Evolutionary conservation across 106 monocot species (phyloP), one percentile per base, ranked within the genome.

Genomic region (Xerophyta viscosa): DNA sequence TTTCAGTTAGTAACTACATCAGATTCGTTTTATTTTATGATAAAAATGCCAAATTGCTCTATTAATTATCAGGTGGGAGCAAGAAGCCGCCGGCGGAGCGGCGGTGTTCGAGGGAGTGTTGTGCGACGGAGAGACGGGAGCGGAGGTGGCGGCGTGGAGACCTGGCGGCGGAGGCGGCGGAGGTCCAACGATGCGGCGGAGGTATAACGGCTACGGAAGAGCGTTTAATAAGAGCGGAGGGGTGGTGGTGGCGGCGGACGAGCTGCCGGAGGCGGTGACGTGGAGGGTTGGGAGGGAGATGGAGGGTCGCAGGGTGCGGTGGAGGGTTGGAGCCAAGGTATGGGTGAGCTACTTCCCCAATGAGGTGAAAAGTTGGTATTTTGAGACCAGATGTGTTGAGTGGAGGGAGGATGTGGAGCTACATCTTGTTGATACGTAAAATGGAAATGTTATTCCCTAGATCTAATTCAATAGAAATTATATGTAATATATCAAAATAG

Each of bases 271-370:
- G 56, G 60, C 56, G 64, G 70, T 82, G 72, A 70, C 66, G 8
- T 92, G 91, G 91, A 67, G 91, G 15, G 70, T 82, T 27, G 81
- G 82, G 61, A 79, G 69, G 63, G 91, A 73, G 42, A 73, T 79
- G 81, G 86, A 78, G 51, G 86, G 82, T 48, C 52, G 29, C 56
- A 57, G 36, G 57, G 26, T 82, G 75, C 62, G 20, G 62, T 91
- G 91, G 91, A 61, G 81, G 19, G 8, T 91, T 3, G 86, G 81
- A 17, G 71, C 52, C 37, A 81, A 66, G 62, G 58, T 86, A 19
- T 92, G 86, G 86, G 72, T 79, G 2, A 86, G 63, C 20, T 82
- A 92, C 57, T 79, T 64, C 24, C 60, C 82, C 0, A 79, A 75
- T 29, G 79, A 76, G 64, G 62, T 73, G 52, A 86, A 44, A 50